phyloP scores from a whole-genome alignment of 2,329 filamentous ascomycete genomes.

The Akanthomyces uredinophilus region DNA sequence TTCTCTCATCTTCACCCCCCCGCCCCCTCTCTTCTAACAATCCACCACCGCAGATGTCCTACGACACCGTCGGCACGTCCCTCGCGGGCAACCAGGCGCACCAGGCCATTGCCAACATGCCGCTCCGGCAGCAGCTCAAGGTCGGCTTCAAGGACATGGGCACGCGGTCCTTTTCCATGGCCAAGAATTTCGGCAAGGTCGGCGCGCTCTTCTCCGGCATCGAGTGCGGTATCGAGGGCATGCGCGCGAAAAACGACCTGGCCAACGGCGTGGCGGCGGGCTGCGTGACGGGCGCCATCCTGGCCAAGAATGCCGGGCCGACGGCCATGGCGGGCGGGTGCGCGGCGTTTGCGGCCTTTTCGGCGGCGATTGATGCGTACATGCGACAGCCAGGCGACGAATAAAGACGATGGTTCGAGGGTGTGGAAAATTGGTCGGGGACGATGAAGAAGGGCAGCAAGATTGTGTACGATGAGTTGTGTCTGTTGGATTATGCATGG shows the following conservation, averaged over 20 bases:
- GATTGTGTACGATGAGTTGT: conserved; percentile 2
- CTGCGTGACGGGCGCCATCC: conserved; percentile 82
- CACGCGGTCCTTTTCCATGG: conserved; percentile 69
- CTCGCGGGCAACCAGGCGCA: conserved; percentile 34
- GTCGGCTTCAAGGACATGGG: conserved; percentile 95
- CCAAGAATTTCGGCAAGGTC: conserved; percentile 92
- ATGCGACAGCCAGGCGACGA: conserved; percentile 73
- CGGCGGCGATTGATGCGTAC: conserved; percentile 84
- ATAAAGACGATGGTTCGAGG: conserved; percentile 29
- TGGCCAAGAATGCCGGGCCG: conserved; percentile 82
- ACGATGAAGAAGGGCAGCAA: not conserved
- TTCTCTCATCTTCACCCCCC: not conserved
- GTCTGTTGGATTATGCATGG: conserved; percentile 21
- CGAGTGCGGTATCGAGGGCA: conserved; percentile 91
- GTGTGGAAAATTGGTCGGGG: not conserved
- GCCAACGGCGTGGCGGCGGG: conserved; percentile 82
- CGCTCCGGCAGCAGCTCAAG: conserved; percentile 76
- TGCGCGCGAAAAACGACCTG: conserved; percentile 89
- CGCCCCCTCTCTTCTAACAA: not conserved
- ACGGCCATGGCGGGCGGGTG: conserved; percentile 85
- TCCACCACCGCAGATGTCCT: conserved; percentile 74
- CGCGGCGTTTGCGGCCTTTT: conserved; percentile 89
- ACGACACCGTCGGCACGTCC: conserved; percentile 80
- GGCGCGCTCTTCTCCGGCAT: conserved; percentile 88
- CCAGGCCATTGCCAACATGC: conserved; percentile 55